phyloP scores from a whole-genome alignment of 2,329 filamentous ascomycete genomes.

The Chaetomium sp. region DNA sequence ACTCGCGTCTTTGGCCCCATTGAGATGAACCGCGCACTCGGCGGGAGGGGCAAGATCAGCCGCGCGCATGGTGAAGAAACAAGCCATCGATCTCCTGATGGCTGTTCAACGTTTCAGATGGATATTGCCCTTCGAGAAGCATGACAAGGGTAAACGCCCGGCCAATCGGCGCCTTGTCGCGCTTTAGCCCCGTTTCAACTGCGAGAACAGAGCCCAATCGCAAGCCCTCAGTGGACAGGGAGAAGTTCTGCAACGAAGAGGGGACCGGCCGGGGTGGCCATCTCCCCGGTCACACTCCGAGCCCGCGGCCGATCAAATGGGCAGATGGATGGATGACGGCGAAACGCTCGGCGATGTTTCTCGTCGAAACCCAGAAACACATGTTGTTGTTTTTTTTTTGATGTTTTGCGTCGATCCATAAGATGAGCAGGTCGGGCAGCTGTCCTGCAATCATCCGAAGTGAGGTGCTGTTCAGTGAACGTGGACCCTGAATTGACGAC shows the following conservation, averaged over 20 bases:
- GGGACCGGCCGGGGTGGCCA: background rate
- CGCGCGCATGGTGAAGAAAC: slow-evolving; percentile 21
- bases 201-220: slow-evolving; percentile 30
- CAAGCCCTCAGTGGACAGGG: slow-evolving; percentile 21
- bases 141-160: slow-evolving; percentile 16
- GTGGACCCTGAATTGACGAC: slow-evolving; percentile 14
- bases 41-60: slow-evolving; percentile 17
- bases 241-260: background rate
- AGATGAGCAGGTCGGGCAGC: background rate
- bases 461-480: slow-evolving; percentile 7
- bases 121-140: slow-evolving; percentile 21
- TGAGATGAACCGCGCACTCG: background rate
- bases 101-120: slow-evolving; percentile 5
- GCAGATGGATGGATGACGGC: background rate
- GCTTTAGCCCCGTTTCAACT: slow-evolving; percentile 35
- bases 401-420: background rate
- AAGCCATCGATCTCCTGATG: slow-evolving; percentile 15
- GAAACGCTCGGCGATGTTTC: slow-evolving; percentile 12
- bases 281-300: background rate
- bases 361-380: background rate
- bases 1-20: background rate
- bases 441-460: slow-evolving; percentile 17
- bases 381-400: background rate
- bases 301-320: slow-evolving; percentile 12
- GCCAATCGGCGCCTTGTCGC: slow-evolving; percentile 28